Conservation (phyloP, 2,329 filamentous ascomycete species). For the Colletotrichum orchidophilum region DNA sequence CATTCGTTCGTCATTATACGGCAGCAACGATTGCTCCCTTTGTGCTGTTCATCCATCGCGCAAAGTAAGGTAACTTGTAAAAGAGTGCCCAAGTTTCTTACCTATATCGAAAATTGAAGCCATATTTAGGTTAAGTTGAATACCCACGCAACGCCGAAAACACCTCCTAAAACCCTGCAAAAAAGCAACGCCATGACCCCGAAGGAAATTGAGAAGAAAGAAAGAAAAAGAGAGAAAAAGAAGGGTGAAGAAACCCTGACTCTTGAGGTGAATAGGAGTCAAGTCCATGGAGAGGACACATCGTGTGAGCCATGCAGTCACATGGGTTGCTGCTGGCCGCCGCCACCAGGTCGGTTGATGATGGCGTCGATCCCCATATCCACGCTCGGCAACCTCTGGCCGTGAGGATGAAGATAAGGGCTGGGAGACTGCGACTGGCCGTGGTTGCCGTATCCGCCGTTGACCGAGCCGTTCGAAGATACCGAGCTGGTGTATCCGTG, state of each 20-base stretch:
- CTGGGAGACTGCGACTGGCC: conserved; percentile 38
- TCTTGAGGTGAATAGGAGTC: too few relatives aligned
- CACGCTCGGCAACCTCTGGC: conserved; percentile 61
- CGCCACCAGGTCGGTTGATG: conserved; percentile 59
- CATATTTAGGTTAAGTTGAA: neutral
- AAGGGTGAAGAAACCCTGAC: neutral
- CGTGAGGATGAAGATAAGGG: conserved; percentile 41
- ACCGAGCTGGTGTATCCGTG: conserved; percentile 65
- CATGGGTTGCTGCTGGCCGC: conserved; percentile 36
- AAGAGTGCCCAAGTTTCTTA: neutral
- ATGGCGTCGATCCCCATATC: conserved; percentile 71
- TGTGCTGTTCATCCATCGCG: conserved; percentile 1
- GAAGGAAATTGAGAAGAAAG: conserved; percentile 7
- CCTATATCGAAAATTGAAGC: neutral
- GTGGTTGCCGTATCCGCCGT: conserved; percentile 42
- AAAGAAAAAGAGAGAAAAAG: neutral
- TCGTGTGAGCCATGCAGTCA: neutral
- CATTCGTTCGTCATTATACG: conserved; percentile 18
- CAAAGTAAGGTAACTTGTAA: neutral
- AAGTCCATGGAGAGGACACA: neutral
- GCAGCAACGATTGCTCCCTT: neutral
- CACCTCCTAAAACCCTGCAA: conserved; percentile 4
- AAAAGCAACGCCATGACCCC: neutral
- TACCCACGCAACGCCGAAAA: conserved; percentile 9
- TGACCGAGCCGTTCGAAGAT: conserved; percentile 53